Evolutionary conservation across 208 protist species (phyloP).

Genomic region (Kentomonas sorsogonicus): DNA sequence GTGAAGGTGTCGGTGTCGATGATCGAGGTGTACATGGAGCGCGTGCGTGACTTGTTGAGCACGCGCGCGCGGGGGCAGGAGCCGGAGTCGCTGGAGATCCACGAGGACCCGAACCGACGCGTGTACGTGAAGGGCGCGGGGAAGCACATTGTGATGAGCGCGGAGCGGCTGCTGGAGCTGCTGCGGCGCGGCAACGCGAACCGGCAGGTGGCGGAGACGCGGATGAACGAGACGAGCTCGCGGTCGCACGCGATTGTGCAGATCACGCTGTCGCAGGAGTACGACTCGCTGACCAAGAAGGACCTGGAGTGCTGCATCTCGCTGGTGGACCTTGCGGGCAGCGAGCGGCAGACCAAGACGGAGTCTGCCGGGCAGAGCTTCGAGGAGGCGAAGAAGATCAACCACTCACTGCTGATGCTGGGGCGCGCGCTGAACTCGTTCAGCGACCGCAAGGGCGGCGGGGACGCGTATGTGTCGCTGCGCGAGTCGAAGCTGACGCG

Average conservation of each 20-base stretch:
- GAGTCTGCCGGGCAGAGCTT: conserved; percentile 71
- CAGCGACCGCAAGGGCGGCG: conserved; percentile 52
- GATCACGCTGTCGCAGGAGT: conserved; percentile 60
- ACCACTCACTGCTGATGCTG: conserved; percentile 80
- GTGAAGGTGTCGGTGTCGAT: conserved; percentile 72
- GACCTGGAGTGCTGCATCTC: conserved; percentile 61
- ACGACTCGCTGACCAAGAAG: conserved; percentile 36
- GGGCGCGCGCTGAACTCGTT: conserved; percentile 84
- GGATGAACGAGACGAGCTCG: conserved; percentile 85
- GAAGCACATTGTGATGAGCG: conserved; percentile 68
- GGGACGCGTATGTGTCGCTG: conserved; percentile 71
- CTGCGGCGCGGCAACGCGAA: conserved; percentile 60
- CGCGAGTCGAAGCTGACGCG: conserved; percentile 89
- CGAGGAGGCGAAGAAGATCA: conserved; percentile 89
- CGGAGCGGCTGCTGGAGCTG: conserved; percentile 60
- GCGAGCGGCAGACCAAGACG: conserved; percentile 80
- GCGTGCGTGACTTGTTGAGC: conserved; percentile 66
- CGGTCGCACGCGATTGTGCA: conserved; percentile 89
- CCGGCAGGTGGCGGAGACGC: conserved; percentile 70
- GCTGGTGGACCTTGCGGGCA: conserved; percentile 78
- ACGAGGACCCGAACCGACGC: conserved; percentile 42
- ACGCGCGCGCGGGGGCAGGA: conserved; percentile 60
- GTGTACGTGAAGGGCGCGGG: conserved; percentile 58
- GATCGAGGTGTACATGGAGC: conserved; percentile 82
- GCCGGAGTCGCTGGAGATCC: conserved; percentile 67